These are phyloP conservation scores for Phlebiopsis flavidoalba DNA, from an alignment of 768 basidiomycete genomes.

Conservation along the genomic window DNA sequence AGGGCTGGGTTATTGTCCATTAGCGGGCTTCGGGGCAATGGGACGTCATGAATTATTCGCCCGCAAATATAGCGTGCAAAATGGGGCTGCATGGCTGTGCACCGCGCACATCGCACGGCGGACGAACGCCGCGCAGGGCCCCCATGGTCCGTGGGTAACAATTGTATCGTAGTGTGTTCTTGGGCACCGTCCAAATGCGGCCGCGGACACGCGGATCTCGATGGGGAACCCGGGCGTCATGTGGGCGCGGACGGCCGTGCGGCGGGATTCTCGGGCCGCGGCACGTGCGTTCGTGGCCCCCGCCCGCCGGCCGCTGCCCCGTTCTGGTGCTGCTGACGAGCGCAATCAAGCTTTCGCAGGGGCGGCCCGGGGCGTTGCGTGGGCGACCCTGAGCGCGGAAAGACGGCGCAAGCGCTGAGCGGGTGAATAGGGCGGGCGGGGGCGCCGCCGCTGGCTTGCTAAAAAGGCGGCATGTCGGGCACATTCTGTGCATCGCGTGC, in stretches of 20 bases:
- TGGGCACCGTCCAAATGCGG: not conserved
- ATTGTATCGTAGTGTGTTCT: not conserved
- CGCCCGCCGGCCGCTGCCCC: too few relatives aligned
- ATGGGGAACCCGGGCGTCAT: not conserved
- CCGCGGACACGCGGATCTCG: not conserved
- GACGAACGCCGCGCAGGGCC: not conserved
- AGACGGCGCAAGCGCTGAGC: not conserved
- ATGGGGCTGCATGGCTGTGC: too few relatives aligned
- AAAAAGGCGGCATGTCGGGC: not conserved
- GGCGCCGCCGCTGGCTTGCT: not conserved
- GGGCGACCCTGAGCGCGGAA: not conserved
- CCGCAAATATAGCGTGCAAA: too few relatives aligned
- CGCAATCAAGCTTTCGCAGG: too few relatives aligned
- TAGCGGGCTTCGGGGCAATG: too few relatives aligned
- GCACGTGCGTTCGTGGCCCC: too few relatives aligned
- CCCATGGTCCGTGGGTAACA: not conserved
- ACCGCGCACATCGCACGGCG: not conserved
- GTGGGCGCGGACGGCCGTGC: not conserved
- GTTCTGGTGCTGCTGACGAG: too few relatives aligned
- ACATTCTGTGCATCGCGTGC: not conserved
- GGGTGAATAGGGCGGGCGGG: not conserved
- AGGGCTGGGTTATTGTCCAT: too few relatives aligned
- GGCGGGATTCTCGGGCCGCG: too few relatives aligned
- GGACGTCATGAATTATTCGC: too few relatives aligned
- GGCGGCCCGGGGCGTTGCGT: too few relatives aligned